phyloP scores from a whole-genome alignment of 2,329 filamentous ascomycete species.

The Cladosporium austrohemisphaericum region DNA sequence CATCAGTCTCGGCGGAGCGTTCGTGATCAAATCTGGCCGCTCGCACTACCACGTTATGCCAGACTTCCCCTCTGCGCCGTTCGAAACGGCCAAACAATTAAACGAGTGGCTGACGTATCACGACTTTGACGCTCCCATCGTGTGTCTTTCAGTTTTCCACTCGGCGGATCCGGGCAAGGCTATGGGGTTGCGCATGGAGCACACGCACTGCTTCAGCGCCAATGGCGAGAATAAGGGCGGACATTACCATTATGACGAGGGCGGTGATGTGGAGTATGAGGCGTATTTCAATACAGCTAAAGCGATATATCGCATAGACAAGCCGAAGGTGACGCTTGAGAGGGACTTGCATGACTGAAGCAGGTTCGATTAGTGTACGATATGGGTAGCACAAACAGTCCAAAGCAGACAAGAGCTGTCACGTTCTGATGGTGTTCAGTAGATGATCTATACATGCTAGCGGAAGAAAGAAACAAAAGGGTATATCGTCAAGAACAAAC shows the following conservation, averaged over 20 bases:
- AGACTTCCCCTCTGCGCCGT: conserved; percentile 28
- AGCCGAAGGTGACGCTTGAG: conserved; percentile 26
- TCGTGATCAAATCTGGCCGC: conserved; percentile 27
- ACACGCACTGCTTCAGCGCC: conserved; percentile 30
- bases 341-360: conserved; percentile 24
- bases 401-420: too few species aligned
- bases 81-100: conserved; percentile 25
- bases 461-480: too few species aligned
- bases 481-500: too few species aligned
- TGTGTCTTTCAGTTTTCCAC: conserved; percentile 30
- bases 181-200: conserved; percentile 31
- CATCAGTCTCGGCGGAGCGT: conserved; percentile 28
- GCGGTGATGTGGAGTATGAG: conserved; percentile 29
- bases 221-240: conserved; percentile 27
- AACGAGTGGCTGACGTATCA: conserved; percentile 31
- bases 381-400: too few species aligned
- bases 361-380: too few species aligned
- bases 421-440: too few species aligned
- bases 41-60: conserved; percentile 31
- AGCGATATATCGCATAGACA: conserved; percentile 29
- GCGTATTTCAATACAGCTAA: conserved; percentile 32
- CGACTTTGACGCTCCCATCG: conserved; percentile 29
- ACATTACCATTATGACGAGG: conserved; percentile 31
- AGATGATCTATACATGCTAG: too few species aligned
- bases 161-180: conserved; percentile 27